Evolutionary conservation across 768 basidiomycete genomes (phyloP).

Genomic region (Megacollybia marginata): DNA sequence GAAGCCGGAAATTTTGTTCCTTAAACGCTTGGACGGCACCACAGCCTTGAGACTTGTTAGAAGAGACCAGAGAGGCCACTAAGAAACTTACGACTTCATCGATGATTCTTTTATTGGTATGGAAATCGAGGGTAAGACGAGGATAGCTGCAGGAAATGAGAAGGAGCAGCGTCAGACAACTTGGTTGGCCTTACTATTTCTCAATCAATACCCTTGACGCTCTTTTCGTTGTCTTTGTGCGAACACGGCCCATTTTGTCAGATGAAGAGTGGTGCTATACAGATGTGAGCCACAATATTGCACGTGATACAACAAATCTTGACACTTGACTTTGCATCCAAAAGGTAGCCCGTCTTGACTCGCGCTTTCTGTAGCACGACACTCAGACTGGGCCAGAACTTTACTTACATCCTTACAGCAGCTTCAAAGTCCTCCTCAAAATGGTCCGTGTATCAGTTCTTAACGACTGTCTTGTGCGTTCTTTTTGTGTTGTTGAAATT

Average conservation of each 20-base stretch:
- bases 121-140: constrained; percentile 97
- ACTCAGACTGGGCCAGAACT: constrained; percentile 66
- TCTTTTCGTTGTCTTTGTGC: constrained; percentile 99
- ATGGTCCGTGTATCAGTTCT: constrained; percentile 91
- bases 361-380: constrained; percentile 77
- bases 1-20: constrained; percentile 99
- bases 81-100: constrained; percentile 83
- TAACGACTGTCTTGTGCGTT: constrained; percentile 55
- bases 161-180: not conserved
- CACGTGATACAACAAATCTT: not conserved
- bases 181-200: constrained; percentile 64
- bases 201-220: constrained; percentile 98
- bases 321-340: not conserved
- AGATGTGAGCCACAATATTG: too few species aligned
- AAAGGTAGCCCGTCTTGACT: constrained; percentile 52
- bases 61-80: not conserved
- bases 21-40: constrained; percentile 96
- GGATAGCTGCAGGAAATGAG: constrained; percentile 64
- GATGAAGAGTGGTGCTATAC: too few species aligned
- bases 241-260: constrained; percentile 81
- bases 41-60: constrained; percentile 50
- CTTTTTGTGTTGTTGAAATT: not conserved
- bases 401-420: constrained; percentile 22
- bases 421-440: constrained; percentile 18
- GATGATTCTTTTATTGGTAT: constrained; percentile 99